Evolutionary conservation across 352 stramenopile genomes (phyloP).

Genomic region (Phytophthora litchii): DNA sequence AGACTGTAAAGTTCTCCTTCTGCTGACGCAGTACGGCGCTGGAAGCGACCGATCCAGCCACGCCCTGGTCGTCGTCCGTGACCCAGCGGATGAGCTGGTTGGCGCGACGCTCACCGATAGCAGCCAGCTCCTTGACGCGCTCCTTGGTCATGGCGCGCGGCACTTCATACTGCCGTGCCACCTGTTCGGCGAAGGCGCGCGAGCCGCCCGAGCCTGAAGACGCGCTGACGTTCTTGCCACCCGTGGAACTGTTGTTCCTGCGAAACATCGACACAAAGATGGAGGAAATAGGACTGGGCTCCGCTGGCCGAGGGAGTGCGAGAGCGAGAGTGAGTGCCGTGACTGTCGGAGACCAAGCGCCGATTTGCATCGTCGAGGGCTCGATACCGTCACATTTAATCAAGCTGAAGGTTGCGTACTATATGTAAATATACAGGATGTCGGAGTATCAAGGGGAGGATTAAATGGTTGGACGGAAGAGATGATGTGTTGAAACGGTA

Average conservation of each 20-base stretch:
- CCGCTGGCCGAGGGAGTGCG: slow-evolving; percentile 1
- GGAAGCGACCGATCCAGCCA: slow-evolving; percentile 33
- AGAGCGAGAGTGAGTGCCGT: slow-evolving; percentile 21
- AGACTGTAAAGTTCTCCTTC: slow-evolving; percentile 81
- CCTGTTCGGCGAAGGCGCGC: slow-evolving; percentile 57
- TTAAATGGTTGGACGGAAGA: too few species aligned
- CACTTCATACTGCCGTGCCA: slow-evolving; percentile 68
- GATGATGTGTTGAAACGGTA: too few species aligned
- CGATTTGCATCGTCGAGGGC: slow-evolving; percentile 23
- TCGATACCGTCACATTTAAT: slow-evolving; percentile 12
- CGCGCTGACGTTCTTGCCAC: slow-evolving; percentile 24
- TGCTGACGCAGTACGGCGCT: slow-evolving; percentile 64
- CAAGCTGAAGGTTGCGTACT: neutral
- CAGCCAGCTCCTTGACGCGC: slow-evolving; percentile 45
- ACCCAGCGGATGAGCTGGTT: slow-evolving; percentile 72
- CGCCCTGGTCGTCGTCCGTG: slow-evolving; percentile 61
- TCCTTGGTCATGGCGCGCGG: slow-evolving; percentile 48
- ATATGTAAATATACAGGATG: neutral
- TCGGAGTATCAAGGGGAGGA: neutral
- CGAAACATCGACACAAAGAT: slow-evolving; percentile 35
- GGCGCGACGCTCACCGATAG: slow-evolving; percentile 52
- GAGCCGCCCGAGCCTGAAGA: slow-evolving; percentile 28
- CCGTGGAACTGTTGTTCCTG: slow-evolving; percentile 38
- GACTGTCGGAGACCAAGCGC: slow-evolving; percentile 12
- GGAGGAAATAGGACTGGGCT: slow-evolving; percentile 31